These are phyloP conservation scores for Crithidia expoeki DNA, from an alignment of 208 protist genomes.

Conservation along the genomic window DNA sequence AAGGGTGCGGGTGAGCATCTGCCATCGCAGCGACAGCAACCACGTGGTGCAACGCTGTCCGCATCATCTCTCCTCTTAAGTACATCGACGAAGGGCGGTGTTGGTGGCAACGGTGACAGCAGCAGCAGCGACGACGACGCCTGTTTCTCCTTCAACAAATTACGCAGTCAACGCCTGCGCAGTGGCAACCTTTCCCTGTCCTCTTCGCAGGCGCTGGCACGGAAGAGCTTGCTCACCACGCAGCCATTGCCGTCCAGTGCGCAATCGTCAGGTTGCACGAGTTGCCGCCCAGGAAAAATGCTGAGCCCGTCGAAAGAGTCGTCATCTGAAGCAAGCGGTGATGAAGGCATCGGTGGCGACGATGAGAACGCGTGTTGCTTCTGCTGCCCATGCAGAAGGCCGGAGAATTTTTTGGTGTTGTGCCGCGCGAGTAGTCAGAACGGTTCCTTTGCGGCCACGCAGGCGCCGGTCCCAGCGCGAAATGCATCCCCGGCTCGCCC, in stretches of 20 bases:
- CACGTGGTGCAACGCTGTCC: background rate
- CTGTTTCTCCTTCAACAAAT: slow-evolving; percentile 32
- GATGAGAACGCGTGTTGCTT: slow-evolving; percentile 39
- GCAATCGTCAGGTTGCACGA: background rate
- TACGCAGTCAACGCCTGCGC: slow-evolving; percentile 14
- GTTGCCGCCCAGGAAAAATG: background rate
- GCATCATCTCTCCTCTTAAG: background rate
- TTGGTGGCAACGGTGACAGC: background rate
- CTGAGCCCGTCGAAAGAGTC: slow-evolving; percentile 1
- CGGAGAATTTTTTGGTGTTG: slow-evolving; percentile 45
- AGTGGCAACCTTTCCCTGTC: slow-evolving; percentile 3
- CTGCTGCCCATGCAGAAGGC: slow-evolving; percentile 55
- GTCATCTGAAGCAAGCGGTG: background rate
- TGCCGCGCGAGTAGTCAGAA: slow-evolving; percentile 12
- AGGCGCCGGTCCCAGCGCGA: background rate
- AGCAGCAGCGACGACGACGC: slow-evolving; percentile 31
- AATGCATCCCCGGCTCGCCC: background rate
- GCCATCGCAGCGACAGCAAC: background rate
- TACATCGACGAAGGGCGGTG: no score
- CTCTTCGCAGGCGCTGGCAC: slow-evolving; percentile 5
- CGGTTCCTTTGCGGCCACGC: background rate
- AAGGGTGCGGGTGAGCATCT: slow-evolving; percentile 31
- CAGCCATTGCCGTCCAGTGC: background rate
- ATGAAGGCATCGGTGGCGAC: slow-evolving; percentile 15
- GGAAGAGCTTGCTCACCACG: background rate